These are phyloP conservation scores for Penicillium sp. DNA, from an alignment of 2,329 filamentous ascomycete genomes.

Conservation along the genomic window DNA sequence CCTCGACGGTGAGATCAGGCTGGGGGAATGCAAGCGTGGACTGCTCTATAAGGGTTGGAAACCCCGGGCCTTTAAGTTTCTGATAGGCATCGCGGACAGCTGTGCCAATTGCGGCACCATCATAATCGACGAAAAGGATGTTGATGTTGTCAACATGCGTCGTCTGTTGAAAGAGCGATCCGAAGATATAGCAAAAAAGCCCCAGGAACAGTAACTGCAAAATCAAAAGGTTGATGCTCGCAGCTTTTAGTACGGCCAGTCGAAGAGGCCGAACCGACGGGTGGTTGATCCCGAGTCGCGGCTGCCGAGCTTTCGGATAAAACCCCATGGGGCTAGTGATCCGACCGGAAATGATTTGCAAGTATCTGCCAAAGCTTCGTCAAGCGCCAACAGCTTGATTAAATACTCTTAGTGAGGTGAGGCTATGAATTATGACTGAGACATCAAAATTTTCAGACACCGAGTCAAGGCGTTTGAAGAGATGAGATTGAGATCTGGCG, in stretches of 20 bases:
- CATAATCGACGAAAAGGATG: slow-evolving; percentile 41
- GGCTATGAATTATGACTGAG: neutral
- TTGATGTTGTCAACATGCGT: slow-evolving; percentile 35
- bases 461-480: too few species aligned
- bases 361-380: neutral
- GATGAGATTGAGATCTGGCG: neutral
- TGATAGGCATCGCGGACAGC: slow-evolving; percentile 35
- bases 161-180: slow-evolving; percentile 36
- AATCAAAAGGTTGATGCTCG: slow-evolving; percentile 29
- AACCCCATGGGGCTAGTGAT: slow-evolving; percentile 10
- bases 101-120: slow-evolving; percentile 35
- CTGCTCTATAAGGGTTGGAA: slow-evolving; percentile 32
- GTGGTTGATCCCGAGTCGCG: slow-evolving; percentile 18
- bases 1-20: slow-evolving; percentile 18
- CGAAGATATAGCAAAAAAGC: slow-evolving; percentile 39
- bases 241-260: slow-evolving; percentile 18
- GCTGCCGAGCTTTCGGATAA: slow-evolving; percentile 19
- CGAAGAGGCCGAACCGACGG: slow-evolving; percentile 19
- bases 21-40: slow-evolving; percentile 17
- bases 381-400: neutral
- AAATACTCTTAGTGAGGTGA: neutral
- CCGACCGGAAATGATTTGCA: neutral
- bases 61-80: slow-evolving; percentile 25
- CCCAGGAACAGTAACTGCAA: slow-evolving; percentile 40
- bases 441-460: neutral